Conservation (phyloP, 2,329 filamentous ascomycete species). For the Penicillium sclerotigenum region DNA sequence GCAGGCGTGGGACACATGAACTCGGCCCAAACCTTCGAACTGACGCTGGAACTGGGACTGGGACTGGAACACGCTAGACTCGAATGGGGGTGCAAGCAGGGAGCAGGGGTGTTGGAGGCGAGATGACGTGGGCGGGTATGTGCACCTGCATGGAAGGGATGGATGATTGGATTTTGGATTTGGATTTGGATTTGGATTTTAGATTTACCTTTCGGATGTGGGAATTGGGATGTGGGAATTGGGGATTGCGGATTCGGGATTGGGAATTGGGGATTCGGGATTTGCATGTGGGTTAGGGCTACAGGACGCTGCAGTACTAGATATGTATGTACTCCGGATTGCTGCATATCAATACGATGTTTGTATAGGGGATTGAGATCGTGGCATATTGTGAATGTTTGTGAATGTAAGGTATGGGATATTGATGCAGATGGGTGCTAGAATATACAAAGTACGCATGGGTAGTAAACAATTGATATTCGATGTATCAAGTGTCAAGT, state of each 20-base stretch:
- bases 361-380: neutral
- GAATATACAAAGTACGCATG: neutral
- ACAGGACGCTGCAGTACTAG: neutral
- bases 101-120: neutral
- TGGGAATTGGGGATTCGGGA: neutral
- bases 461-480: neutral
- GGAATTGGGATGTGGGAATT: too few relatives aligned
- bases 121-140: neutral
- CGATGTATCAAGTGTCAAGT: neutral
- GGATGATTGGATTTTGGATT: neutral
- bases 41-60: too few relatives aligned
- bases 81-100: neutral
- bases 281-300: neutral
- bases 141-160: neutral
- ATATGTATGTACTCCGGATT: neutral
- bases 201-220: too few relatives aligned
- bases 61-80: neutral
- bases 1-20: too few relatives aligned
- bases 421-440: neutral
- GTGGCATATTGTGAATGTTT: too few relatives aligned
- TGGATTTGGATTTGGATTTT: neutral
- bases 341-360: neutral
- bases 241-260: too few relatives aligned
- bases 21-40: too few relatives aligned
- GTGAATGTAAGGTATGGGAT: too few relatives aligned